phyloP scores from a whole-genome alignment of 2,329 filamentous ascomycete genomes.

The Bipolaris cookei region DNA sequence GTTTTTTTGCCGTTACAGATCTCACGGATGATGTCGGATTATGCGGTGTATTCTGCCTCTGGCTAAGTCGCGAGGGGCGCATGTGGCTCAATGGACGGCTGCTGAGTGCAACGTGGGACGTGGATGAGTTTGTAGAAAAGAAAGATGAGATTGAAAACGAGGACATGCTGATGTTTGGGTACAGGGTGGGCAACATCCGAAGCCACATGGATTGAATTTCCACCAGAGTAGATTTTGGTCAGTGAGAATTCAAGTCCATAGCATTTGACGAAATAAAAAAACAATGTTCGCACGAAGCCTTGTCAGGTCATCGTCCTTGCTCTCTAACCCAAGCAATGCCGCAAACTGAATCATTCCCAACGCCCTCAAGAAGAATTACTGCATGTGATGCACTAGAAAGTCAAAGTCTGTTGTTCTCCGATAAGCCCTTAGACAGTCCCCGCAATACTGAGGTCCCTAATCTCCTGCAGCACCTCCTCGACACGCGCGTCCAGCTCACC shows the following conservation, averaged over 20 bases:
- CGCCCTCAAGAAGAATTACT: conserved; percentile 1
- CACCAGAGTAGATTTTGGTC: not conserved
- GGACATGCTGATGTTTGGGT: conserved; percentile 41
- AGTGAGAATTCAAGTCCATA: not conserved
- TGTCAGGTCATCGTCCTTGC: not conserved
- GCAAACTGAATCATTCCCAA: conserved; percentile 8
- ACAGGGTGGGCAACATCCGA: conserved; percentile 16
- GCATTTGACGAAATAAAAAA: not conserved
- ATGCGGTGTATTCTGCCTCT: conserved; percentile 44
- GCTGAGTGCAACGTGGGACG: conserved; percentile 40
- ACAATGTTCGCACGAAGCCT: not conserved
- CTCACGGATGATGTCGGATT: conserved; percentile 39
- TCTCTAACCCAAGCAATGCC: conserved; percentile 4
- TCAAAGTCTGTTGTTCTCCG: not conserved
- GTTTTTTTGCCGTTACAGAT: conserved; percentile 19
- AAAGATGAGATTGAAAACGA: conserved; percentile 28
- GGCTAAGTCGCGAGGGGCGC: conserved; percentile 38
- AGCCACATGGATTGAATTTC: not conserved
- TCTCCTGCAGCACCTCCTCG: conserved; percentile 95
- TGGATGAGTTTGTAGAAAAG: conserved; percentile 34
- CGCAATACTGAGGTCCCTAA: conserved; percentile 92
- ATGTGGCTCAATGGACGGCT: conserved; percentile 43
- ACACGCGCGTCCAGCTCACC: conserved; percentile 90
- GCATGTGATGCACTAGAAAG: not conserved
- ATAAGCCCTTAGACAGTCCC: conserved; percentile 61